Base-by-base conservation (phyloP, 495 filamentous ascomycete genomes). In the Podospora didyma region DNA sequence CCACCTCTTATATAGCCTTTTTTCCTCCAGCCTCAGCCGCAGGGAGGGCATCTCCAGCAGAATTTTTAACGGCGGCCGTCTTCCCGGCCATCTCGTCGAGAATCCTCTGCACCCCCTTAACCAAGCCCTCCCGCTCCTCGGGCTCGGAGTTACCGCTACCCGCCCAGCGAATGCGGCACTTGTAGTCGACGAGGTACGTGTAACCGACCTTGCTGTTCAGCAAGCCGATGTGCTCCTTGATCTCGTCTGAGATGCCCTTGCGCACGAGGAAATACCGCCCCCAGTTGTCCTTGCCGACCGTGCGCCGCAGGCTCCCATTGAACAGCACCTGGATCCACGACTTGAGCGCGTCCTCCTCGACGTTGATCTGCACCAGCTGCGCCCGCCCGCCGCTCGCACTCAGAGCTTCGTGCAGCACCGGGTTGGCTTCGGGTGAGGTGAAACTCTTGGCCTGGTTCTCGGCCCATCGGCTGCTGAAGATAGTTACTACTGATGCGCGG, bases 111-210 rank as follows among this genome's bases (percentile, higher is more conserved):
- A 92, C 51, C 1, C 88, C 88, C 62, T 77, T 86, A 9, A 86
- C 83, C 62, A 99, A 62, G 3, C 83, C 80, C 52, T 87, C 82
- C 67, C 79, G 80, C 77, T 97, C 94, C 19, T 76, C 79, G 4
- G 71, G 76, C 46, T 85, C 79, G 14, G 89, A 87, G 39, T 76
- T 69, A n/a, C 90, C 94, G 70, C 90, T 92, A 3, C 89, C 94
- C 0, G 93, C 94, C 94, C 94, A 99, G 34, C 94, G 82, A 57
- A 99, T 97, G 73, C 81, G 86, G 73, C 90, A 95, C 46, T 90
- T 74, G 62, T 83, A 76, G 74, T 99, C 94, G 56, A 99, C 71
- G 53, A 99, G 77, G 74, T 96, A 99, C 23, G 91, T 89, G 76
- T 97, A 97, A 12, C 95, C 95, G 11, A 96, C 92, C 73, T 89